Base-by-base conservation (phyloP, 2,329 filamentous ascomycete genomes). In the Aspergillus sp. region DNA sequence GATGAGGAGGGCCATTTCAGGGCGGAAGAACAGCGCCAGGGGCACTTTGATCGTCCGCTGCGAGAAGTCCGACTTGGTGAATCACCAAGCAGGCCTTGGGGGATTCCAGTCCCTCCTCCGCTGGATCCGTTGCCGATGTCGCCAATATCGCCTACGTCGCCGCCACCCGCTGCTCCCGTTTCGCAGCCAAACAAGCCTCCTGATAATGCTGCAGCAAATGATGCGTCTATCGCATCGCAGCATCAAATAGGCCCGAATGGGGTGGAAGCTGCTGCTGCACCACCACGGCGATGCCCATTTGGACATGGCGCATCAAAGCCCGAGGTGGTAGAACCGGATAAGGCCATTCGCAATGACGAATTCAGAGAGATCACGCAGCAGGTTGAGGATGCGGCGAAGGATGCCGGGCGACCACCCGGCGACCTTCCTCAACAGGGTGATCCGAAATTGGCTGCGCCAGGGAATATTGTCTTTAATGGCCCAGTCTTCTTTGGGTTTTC, bases 401-500 rank as follows among this genome's bases (percentile, higher is more conserved):
- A 44, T 29, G 29, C 46, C 29, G 19, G 48, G 48, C 48, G 42
- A 27, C 32, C 38, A 7, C 45, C 36, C n/a, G 46, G 46, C 10
- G 41, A 53, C 39, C 12, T 51, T 48, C 10, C 41, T 46, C 44
- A 39, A 43, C 29, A 51, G 45, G 51, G 50, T 42, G 43, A 49
- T 12, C 43, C 54, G 3, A 35, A 61, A 57, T 7, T 55, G 56
- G 26, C 48, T 52, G 38, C 41, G 7, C 41, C 60, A 7, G 79
- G 86, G 7, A 83, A 85, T 57, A 85, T 96, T 79, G 75, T 94
- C 0, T 95, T 96, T 61, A 94, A 87, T 6, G 91, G 91, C 0
- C 91, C 91, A 0, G 89, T 96, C 0, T 96, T 96, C 61, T 88
- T 97, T 57, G 91, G 91, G 0, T 96, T 95, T 60, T 82, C 85